These are phyloP conservation scores for Vigna unguiculata DNA, from an alignment of 306 rosid genomes.

Conservation along the genomic window DNA sequence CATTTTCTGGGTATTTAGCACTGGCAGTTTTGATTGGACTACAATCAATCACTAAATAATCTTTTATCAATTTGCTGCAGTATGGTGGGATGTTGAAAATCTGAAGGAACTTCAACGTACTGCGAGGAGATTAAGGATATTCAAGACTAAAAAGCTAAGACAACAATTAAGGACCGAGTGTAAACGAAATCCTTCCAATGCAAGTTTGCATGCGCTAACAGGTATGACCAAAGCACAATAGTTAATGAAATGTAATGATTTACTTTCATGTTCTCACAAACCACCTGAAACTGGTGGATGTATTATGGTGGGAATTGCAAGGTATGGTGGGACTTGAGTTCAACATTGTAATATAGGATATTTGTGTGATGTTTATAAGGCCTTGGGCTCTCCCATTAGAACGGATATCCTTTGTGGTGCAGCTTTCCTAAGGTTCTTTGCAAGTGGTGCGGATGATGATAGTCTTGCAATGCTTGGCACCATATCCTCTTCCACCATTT, in stretches of 20 bases:
- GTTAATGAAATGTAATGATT: slow-evolving; percentile 5
- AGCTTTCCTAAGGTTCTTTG: not conserved
- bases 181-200: slow-evolving; percentile 2
- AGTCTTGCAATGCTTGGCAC: not conserved
- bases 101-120: slow-evolving; percentile 25
- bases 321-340: not conserved
- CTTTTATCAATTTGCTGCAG: slow-evolving; percentile 39
- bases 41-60: slow-evolving; percentile 8
- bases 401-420: not conserved
- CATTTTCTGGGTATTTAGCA: slow-evolving; percentile 5
- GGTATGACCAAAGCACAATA: not conserved
- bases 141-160: slow-evolving; percentile 32
- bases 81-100: slow-evolving; percentile 11
- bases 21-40: not conserved
- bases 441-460: not conserved
- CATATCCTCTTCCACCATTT: too few relatives aligned
- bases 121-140: slow-evolving; percentile 38
- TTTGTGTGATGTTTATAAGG: not conserved
- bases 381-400: not conserved
- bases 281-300: not conserved
- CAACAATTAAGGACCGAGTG: slow-evolving; percentile 21
- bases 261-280: slow-evolving; percentile 18
- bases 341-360: not conserved
- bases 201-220: not conserved
- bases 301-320: not conserved